Evolutionary conservation across 495 filamentous ascomycete species (phyloP), one percentile per base, ranked within the genome.

Genomic region (Cudoniella acicularis): DNA sequence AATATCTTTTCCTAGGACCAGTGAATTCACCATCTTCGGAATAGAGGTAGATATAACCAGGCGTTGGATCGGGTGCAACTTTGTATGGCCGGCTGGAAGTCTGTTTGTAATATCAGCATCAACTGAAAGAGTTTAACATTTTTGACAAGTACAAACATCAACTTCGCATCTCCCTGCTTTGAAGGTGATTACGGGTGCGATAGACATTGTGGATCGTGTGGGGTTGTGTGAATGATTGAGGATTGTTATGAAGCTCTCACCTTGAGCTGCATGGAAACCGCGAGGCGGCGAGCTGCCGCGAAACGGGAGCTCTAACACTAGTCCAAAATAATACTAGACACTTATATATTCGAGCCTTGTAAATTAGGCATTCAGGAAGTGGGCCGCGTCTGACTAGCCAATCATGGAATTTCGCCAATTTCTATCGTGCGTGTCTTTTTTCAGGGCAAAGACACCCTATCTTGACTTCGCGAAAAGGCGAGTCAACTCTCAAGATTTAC

Each of bases 41-140:
- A 75, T 92, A 97, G 55, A 99, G 86, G 71, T 95, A 99, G 69
- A 98, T 84, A 72, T 94, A 94, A 57, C 95, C 95, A 2, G 88
- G 86, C 0, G 81, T 87, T 3, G 83, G 74, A 59, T 83, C 77
- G 1, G 90, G 83, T 60, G 81, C 83, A 62, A 96, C 77, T 64
- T 82, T 87, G 64, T 77, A 81, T 51, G 87, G 84, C 69, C 78
- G 77, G 47, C 76, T 73, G 17, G 79, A 82, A 68, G 72, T 75
- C 87, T 88, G 52, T 75, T 84, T 87, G 45, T 21, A 54, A 11
- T 0, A 64, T 78, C 45, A 79, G 76, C 46, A 62, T 58, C n/a
- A 16, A 46, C 3, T 21, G 13, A n/a, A 9, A 25, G 21, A 6
- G 3, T 50, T 26, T 50, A 50, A 25, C 8, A 48, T 6, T 48